Evolutionary conservation across 306 rosid species (phyloP).

Genomic region (Canavalia gladiata): DNA sequence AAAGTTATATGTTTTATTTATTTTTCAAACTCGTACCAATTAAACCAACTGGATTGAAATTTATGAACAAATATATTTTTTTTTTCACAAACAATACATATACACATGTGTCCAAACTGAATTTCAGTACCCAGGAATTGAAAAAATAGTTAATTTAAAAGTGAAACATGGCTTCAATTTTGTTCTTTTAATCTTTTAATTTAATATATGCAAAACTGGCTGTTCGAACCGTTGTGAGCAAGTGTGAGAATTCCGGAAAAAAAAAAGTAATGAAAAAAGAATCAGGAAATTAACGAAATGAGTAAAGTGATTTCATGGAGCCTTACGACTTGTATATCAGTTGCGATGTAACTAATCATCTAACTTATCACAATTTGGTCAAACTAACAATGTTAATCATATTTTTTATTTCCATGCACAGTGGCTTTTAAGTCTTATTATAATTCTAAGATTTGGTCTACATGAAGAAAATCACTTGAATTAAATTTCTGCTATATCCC

Average conservation of each 20-base stretch:
- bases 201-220: not conserved
- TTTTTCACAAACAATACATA: not conserved
- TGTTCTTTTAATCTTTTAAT: not conserved
- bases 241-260: not conserved
- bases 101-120: not conserved
- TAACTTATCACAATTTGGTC: too few relatives aligned
- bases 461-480: slow-evolving; percentile 6
- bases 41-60: too few relatives aligned
- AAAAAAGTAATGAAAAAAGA: not conserved
- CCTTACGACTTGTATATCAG: not conserved
- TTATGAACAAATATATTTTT: too few relatives aligned
- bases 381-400: not conserved
- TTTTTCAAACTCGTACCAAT: too few relatives aligned
- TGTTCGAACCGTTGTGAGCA: not conserved
- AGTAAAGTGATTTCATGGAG: not conserved
- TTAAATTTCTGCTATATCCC: slow-evolving; percentile 21
- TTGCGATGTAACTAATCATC: not conserved
- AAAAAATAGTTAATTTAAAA: not conserved
- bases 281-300: not conserved
- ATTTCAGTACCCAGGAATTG: not conserved
- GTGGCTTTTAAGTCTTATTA: not conserved
- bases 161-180: not conserved
- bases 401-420: slow-evolving; percentile 22
- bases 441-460: not conserved
- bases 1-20: too few relatives aligned